Percentiles rank a stretch among this genome's conserved stretches.
Evolutionary conservation across 495 filamentous ascomycete genomes (phyloP).

Genomic region (Beverwykella pulmonaria): DNA sequence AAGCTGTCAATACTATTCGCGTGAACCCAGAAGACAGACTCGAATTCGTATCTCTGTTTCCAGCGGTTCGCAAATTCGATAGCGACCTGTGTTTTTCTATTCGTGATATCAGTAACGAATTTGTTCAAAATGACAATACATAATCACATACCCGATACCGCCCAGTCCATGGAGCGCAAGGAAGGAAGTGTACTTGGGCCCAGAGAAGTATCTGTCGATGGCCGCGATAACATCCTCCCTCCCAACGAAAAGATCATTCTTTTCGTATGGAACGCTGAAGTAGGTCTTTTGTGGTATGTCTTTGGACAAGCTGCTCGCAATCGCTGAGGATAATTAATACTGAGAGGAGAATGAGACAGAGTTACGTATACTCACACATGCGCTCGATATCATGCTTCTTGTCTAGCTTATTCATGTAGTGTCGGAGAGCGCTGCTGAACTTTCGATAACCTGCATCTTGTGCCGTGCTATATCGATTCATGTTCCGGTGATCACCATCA

Average conservation of each 20-base stretch:
- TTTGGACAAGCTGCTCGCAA: constrained; percentile 12
- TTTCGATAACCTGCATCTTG: constrained; percentile 24
- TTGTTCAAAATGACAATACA: background rate
- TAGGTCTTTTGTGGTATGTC: constrained; percentile 10
- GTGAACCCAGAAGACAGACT: constrained; percentile 19
- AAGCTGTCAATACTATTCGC: background rate
- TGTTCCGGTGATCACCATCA: constrained; percentile 20
- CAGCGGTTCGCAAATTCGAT: constrained; percentile 14
- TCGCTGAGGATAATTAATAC: constrained; percentile 10
- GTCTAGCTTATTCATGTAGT: constrained; percentile 21
- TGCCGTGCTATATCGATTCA: constrained; percentile 6
- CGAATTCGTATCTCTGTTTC: constrained; percentile 4
- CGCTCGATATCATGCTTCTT: constrained; percentile 21
- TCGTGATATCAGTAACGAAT: background rate
- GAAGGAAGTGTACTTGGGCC: constrained; percentile 13
- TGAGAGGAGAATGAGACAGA: background rate
- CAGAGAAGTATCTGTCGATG: constrained; percentile 17
- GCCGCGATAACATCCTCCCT: constrained; percentile 3
- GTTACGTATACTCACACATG: constrained; percentile 2
- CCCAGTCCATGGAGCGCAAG: constrained; percentile 21
- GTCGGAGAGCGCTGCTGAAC: constrained; percentile 5
- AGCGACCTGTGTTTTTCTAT: constrained; percentile 19
- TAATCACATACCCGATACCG: constrained; percentile 7
- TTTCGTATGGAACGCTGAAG: constrained; percentile 16
- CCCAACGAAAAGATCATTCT: constrained; percentile 12